A percentile compares a stretch with the other conserved stretches of the same genome.
Conservation (phyloP, 176 grass and related monocot species). For the Aegilops umbellulata region DNA sequence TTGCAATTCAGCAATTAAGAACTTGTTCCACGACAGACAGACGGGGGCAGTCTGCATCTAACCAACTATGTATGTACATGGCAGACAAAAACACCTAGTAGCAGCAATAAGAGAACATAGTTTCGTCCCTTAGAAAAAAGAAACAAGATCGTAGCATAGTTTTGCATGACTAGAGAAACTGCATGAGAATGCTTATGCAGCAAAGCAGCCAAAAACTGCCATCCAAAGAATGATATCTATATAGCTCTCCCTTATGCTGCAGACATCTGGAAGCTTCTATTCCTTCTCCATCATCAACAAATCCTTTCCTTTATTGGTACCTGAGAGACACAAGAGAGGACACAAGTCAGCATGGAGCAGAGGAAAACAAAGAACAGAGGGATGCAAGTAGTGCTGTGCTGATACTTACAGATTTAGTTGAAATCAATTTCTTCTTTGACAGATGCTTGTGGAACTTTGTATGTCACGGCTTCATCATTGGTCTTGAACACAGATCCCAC, state of each 20-base stretch:
- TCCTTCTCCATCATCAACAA: not conserved
- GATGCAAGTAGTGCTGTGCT: not conserved
- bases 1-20: not conserved
- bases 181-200: conserved; percentile 12
- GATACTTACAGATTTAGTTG: conserved; percentile 18
- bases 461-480: not conserved
- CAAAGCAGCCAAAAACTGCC: not conserved
- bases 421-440: not conserved
- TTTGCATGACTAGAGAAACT: not conserved
- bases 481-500: not conserved
- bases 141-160: not conserved
- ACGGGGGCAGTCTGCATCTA: not conserved
- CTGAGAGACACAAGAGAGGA: not conserved
- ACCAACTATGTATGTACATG: conserved; percentile 18
- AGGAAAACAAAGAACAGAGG: not conserved
- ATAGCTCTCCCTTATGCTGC: conserved; percentile 24
- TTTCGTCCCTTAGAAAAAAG: not conserved
- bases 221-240: not conserved
- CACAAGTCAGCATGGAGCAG: not conserved
- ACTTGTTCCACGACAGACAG: not conserved
- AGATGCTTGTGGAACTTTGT: not conserved
- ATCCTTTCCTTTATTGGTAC: not conserved
- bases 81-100: not conserved
- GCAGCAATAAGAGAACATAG: not conserved
- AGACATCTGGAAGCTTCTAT: conserved; percentile 22